Percentiles rank a stretch among this genome's conserved stretches.
phyloP scores from a whole-genome alignment of 805 yeast species.

The Hyphopichia homilentoma region DNA sequence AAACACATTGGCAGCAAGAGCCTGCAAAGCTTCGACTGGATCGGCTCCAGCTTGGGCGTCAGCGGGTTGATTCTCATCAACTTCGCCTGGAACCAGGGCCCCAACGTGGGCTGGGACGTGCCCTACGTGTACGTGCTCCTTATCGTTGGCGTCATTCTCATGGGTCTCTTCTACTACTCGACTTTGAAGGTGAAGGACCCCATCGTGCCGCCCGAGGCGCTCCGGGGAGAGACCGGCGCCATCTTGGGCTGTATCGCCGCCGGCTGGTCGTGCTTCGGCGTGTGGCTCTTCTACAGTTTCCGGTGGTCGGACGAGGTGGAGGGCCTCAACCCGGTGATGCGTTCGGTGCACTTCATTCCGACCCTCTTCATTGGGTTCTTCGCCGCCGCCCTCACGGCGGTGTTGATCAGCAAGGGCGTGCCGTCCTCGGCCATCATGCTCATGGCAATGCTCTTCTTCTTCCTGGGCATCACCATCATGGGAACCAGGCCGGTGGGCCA shows the following conservation, averaged over 20 bases:
- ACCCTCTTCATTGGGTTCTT: conserved; percentile 45
- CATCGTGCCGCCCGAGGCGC: conserved; percentile 47
- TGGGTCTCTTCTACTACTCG: conserved; percentile 48
- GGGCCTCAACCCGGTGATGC: conserved; percentile 30
- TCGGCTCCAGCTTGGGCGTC: conserved; percentile 50
- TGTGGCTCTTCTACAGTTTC: conserved; percentile 61
- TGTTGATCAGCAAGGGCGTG: conserved; percentile 39
- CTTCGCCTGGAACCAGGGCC: conserved; percentile 75
- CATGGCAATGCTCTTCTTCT: conserved; percentile 51
- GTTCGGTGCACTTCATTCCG: conserved; percentile 20
- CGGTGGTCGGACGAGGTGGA: conserved; percentile 47
- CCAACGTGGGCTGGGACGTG: conserved; percentile 64
- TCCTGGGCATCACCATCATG: conserved; percentile 46
- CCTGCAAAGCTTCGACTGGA: conserved; percentile 19
- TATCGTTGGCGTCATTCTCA: conserved; percentile 45
- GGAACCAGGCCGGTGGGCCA: conserved; percentile 58
- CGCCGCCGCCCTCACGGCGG: conserved; percentile 52
- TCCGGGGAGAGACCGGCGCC: conserved; percentile 43
- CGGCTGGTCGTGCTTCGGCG: conserved; percentile 79
- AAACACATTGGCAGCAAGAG: conserved; percentile 17
- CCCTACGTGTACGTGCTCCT: conserved; percentile 59
- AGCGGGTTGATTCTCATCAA: conserved; percentile 60
- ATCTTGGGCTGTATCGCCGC: conserved; percentile 51
- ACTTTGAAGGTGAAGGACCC: conserved; percentile 44
- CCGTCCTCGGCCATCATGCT: conserved; percentile 50